Evolutionary conservation across 257 asterid species (phyloP).

Genomic region (Solanum habrochaites): DNA sequence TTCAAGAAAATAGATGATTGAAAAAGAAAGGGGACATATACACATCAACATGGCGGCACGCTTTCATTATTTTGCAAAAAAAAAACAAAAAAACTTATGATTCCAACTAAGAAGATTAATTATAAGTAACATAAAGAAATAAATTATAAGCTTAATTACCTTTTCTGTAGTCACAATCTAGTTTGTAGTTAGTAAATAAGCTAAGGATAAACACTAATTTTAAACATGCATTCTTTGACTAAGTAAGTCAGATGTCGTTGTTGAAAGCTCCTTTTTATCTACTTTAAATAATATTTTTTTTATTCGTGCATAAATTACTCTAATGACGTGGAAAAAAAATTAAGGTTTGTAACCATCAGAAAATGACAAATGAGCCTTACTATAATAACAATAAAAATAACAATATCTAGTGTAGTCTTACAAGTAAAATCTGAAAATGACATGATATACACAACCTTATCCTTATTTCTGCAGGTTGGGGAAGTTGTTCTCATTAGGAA

Average conservation of each 20-base stretch:
- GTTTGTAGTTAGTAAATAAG: background rate
- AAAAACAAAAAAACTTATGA: background rate
- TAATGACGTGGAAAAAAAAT: background rate
- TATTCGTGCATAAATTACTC: constrained; percentile 6
- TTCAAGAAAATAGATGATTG: background rate
- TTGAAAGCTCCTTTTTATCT: constrained; percentile 21
- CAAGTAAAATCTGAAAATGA: background rate
- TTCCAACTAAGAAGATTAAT: background rate
- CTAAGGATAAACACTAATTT: background rate
- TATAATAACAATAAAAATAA: background rate
- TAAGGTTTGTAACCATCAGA: background rate
- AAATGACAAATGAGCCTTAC: background rate
- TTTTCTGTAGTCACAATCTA: background rate
- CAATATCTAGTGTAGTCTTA: background rate
- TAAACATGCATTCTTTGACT: background rate
- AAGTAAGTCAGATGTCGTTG: constrained; percentile 11
- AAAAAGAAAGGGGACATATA: background rate
- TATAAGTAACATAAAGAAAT: background rate
- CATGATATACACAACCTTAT: background rate
- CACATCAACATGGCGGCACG: background rate
- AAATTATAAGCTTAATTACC: background rate
- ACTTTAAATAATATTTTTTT: background rate
- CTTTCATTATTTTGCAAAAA: background rate
- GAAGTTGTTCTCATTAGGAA: background rate
- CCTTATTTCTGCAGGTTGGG: background rate